Evolutionary conservation across 2,329 filamentous ascomycete genomes (phyloP).

Genomic region (Venturia effusa): DNA sequence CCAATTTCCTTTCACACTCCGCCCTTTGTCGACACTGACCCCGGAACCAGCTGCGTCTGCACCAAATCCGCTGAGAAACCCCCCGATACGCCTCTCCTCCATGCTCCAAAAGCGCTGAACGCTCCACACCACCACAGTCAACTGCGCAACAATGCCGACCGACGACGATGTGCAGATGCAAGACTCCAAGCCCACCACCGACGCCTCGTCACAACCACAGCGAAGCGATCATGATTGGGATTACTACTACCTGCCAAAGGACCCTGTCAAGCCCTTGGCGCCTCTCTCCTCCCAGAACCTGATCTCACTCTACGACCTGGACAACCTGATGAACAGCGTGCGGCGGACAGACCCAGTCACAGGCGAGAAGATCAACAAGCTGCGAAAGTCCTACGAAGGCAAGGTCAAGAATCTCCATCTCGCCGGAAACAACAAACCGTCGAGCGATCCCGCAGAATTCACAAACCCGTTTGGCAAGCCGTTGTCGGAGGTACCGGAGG

Average conservation of each 20-base stretch:
- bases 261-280: slow-evolving; percentile 28
- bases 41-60: not conserved
- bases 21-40: not conserved
- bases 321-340: slow-evolving; percentile 45
- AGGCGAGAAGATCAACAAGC: slow-evolving; percentile 54
- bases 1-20: not conserved
- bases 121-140: not conserved
- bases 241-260: slow-evolving; percentile 27
- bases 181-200: slow-evolving; percentile 17
- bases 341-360: slow-evolving; percentile 48
- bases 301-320: slow-evolving; percentile 47
- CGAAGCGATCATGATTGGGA: slow-evolving; percentile 11
- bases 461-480: slow-evolving; percentile 11
- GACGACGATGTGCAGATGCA: slow-evolving; percentile 11
- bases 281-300: slow-evolving; percentile 49
- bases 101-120: not conserved
- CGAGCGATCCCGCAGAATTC: slow-evolving; percentile 26
- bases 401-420: slow-evolving; percentile 40
- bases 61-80: not conserved
- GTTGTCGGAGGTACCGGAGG: not conserved
- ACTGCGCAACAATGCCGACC: slow-evolving; percentile 6
- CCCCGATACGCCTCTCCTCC: not conserved
- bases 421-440: slow-evolving; percentile 38
- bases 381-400: slow-evolving; percentile 46
- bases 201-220: slow-evolving; percentile 11